Evolutionary conservation across 768 basidiomycete species (phyloP).

Genomic region (Dioszegia hungarica): DNA sequence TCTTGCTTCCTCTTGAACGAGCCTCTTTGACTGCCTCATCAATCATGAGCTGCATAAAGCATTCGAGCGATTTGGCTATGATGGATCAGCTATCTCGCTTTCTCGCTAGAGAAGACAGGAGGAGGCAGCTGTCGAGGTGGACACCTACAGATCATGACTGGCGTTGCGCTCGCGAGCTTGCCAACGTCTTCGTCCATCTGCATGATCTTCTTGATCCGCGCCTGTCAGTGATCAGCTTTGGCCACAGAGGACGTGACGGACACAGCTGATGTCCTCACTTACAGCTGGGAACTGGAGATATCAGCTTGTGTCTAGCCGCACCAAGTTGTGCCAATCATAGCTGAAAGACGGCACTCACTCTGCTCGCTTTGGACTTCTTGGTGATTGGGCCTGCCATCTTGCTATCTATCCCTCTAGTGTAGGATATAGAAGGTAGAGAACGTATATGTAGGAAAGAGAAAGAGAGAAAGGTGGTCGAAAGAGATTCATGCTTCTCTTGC

Average conservation of each 20-base stretch:
- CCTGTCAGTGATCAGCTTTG: slow-evolving; percentile 55
- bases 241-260: not conserved
- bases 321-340: too few relatives aligned
- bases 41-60: slow-evolving; percentile 80
- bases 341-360: slow-evolving; percentile 8
- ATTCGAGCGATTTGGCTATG: slow-evolving; percentile 88
- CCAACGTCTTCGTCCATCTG: slow-evolving; percentile 99
- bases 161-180: slow-evolving; percentile 93
- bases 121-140: too few relatives aligned
- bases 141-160: slow-evolving; percentile 86
- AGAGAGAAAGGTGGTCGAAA: not conserved
- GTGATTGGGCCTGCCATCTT: not conserved
- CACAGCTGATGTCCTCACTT: not conserved
- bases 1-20: slow-evolving; percentile 69
- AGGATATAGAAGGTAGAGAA: not conserved
- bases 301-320: not conserved
- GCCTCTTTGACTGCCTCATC: slow-evolving; percentile 79
- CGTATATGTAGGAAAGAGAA: too few relatives aligned
- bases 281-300: slow-evolving; percentile 14
- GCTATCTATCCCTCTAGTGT: not conserved
- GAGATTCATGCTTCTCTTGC: too few relatives aligned
- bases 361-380: slow-evolving; percentile 6
- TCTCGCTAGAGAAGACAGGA: not conserved
- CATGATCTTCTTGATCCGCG: slow-evolving; percentile 98
- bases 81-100: not conserved